Base-by-base conservation (phyloP, 768 basidiomycete genomes). In the Crucibulum laeve region DNA sequence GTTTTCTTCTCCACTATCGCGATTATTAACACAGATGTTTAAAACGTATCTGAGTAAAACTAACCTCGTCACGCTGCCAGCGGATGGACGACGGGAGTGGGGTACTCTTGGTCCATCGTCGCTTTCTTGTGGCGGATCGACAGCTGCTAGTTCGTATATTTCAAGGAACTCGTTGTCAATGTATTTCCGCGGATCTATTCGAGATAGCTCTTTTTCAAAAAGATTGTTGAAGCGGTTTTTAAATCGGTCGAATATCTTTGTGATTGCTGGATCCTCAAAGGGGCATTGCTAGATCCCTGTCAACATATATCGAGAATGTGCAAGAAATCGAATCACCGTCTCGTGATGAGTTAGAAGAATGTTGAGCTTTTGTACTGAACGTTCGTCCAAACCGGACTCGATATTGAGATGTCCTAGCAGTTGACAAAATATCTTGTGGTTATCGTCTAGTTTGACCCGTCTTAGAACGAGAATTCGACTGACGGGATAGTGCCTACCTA, bases 351-450 rank as follows among this genome's bases (percentile, higher is more conserved):
- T 57, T 22, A 82, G 55, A 10, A 82, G 57, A 7, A 79, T 61
- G 22, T 73, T 59, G 1, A 82, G 49, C 42, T 70, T 73, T 42
- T 76, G 67, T 41, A 81, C 57, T 14, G 68, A 61, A 24, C 61
- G 58, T 4, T 54, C 37, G 43, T 67, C 63, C 15, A 71, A 45
- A 2, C 61, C 64, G 1, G 59, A 64, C 3, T 70, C 70, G 28
- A 84, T 59, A 42, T 79, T 68, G 1, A 88, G 68, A 48, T 87
- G 80, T 11, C 67, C 68, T 14, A 91, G 65, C 19, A 82, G 69
- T 36, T 84, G 82, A 45, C 79, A 80, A 5, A 88, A 57, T 1
- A 72, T 65, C 53, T 86, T 87, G 50, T 79, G 73, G 46, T 79
- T 73, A 3, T 80, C 79, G 45, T 71, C 84, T 85, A 21, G 28